Conservation (phyloP, 352 stramenopile species). For the Globisporangium sylvaticum region DNA sequence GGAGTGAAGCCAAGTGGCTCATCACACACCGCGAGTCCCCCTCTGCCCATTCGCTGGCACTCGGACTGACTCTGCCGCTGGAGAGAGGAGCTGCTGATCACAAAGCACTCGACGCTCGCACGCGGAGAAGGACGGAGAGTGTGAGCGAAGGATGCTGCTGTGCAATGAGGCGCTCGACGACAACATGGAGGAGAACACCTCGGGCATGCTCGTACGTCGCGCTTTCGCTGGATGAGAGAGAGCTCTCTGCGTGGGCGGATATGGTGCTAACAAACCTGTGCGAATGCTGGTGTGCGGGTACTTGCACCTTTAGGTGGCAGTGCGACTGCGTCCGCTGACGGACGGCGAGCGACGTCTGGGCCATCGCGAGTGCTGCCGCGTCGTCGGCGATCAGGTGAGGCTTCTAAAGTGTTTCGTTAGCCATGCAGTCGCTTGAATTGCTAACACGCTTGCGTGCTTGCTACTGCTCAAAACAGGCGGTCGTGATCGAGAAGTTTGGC, state of each 20-base stretch:
- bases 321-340: conserved; percentile 45
- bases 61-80: not conserved
- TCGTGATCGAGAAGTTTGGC: conserved; percentile 59
- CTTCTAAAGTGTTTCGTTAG: not conserved
- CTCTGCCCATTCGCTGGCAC: not conserved
- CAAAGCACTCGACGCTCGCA: not conserved
- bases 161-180: conserved; percentile 23
- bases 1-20: conserved; percentile 5
- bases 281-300: not conserved
- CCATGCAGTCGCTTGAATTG: not conserved
- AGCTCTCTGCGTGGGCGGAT: not conserved
- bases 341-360: conserved; percentile 37
- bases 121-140: not conserved
- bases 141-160: conserved; percentile 6
- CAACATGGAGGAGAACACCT: conserved; percentile 33
- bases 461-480: conserved; percentile 22
- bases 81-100: not conserved
- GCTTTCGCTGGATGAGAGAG: too few species aligned
- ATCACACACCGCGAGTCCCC: not conserved
- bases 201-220: conserved; percentile 36
- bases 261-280: not conserved
- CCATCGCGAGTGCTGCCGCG: conserved; percentile 49
- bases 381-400: conserved; percentile 49
- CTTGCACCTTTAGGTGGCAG: conserved; percentile 33
- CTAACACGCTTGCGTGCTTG: not conserved